These are phyloP conservation scores for Chaetomiaceae sp. DNA, from an alignment of 2,329 filamentous ascomycete genomes.

Conservation along the genomic window DNA sequence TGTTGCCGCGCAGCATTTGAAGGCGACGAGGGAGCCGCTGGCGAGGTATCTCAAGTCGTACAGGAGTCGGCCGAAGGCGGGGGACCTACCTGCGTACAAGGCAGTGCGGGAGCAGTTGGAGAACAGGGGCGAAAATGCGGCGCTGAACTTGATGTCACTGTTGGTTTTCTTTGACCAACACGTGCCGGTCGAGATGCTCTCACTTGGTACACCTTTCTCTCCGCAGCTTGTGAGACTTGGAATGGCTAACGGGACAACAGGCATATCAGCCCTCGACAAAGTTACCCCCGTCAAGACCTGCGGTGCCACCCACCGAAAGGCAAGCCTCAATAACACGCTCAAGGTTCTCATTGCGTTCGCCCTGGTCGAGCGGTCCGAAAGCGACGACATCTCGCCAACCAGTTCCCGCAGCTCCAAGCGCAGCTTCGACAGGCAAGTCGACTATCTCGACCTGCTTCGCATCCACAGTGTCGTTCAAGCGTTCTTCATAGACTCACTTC, in stretches of 20 bases:
- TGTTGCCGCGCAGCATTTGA: conserved; percentile 58
- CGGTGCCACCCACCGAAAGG: conserved; percentile 35
- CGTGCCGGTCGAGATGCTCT: conserved; percentile 62
- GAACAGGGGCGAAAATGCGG: conserved; percentile 44
- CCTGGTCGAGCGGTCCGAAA: conserved; percentile 48
- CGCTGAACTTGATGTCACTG: conserved; percentile 60
- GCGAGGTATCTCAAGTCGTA: conserved; percentile 58
- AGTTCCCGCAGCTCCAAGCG: conserved; percentile 39
- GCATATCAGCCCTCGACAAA: conserved; percentile 43
- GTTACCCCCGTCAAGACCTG: conserved; percentile 43
- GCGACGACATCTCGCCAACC: conserved; percentile 36
- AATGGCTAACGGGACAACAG: conserved; percentile 30
- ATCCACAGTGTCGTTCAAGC: conserved; percentile 51
- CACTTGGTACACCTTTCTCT: conserved; percentile 43
- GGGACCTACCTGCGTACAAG: conserved; percentile 44
- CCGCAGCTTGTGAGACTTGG: neutral
- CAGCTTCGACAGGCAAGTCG: conserved; percentile 39
- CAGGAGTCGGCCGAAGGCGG: conserved; percentile 51
- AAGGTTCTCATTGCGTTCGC: conserved; percentile 49
- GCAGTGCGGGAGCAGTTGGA: conserved; percentile 48
- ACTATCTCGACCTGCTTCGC: conserved; percentile 47
- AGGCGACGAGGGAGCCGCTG: conserved; percentile 56
- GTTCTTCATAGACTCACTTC: conserved; percentile 47
- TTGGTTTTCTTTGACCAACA: conserved; percentile 62
- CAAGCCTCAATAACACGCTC: conserved; percentile 45